Base-by-base conservation (phyloP, 345 rosid genomes). In the Lumnitzera racemosa region DNA sequence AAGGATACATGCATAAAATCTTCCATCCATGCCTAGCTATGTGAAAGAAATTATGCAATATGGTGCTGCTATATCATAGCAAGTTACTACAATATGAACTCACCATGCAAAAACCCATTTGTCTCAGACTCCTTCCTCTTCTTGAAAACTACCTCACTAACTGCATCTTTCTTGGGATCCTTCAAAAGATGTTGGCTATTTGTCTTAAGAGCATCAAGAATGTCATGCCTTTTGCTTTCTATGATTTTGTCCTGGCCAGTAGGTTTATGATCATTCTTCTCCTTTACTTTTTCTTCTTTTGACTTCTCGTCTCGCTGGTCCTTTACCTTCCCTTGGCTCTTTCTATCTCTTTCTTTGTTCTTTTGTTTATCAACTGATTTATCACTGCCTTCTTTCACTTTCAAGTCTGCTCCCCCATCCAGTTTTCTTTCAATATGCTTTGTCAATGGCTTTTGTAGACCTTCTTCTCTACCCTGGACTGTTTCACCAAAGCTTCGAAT, bases 81-180 rank as follows among this genome's bases (percentile, higher is more conserved):
- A 36, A 36, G 43, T 36, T 9, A 36, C 43, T 36, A 36, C 7
- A 36, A 36, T 59, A 14, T 49, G 51, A 63, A 78, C 94, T 81
- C 78, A 89, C 96, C 94, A 76, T 69, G 76, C 57, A 75, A 52
- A 57, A 80, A 71, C 55, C 94, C 94, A 67, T 89, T 86, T 52
- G 77, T 68, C 61, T 79, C 86, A 15, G 46, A 58, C 49, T 74
- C 83, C 78, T 82, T 86, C 47, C 96, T 72, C 63, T 86, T 86
- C 80, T 74, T 76, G 61, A 57, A 70, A 65, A 68, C 74, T 64
- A 59, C 81, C 67, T 76, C 77, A 10, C 56, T 24, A 24, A 59
- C 51, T 69, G 63, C 66, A 59, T 16, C 69, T 61, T 71, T 70
- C 52, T 59, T 61, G 57, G 62, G 43, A 48, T 69, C 80, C 63